Base-by-base conservation (phyloP, 352 stramenopile genomes). In the Globisporangium lucens region DNA sequence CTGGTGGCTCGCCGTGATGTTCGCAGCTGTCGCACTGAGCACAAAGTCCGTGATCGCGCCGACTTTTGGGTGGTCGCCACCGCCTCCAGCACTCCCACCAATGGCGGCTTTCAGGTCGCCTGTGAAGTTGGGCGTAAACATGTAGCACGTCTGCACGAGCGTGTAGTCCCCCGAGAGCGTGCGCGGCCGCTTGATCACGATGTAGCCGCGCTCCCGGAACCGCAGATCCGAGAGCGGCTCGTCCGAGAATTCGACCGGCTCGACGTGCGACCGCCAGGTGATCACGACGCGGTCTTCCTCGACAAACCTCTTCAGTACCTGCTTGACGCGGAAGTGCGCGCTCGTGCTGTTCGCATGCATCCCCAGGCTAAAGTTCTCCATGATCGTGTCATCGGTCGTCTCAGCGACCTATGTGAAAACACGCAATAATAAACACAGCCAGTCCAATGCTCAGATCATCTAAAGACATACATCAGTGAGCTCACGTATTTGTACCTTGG, bases 201-300 rank as follows among this genome's bases (percentile, higher is more conserved):
- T 81, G 56, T 83, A 85, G 2, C 81, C 83, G 65, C 82, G 80
- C 55, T 91, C 83, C n/a, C 75, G 70, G 63, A 91, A 90, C 60
- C 76, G 79, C 55, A 84, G 69, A 30, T 78, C 79, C 4, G 76
- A 56, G 7, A 89, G 62, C 41, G 74, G 67, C 58, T 84, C 74
- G 15, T 72, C 68, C 49, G 75, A 77, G 63, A 90, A 89, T 62
- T 87, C 74, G 20, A 83, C 67, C 9, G 81, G 78, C 17, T 91
- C 74, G 61, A 89, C 84, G 47, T 78, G 81, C 20, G 83, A 80
- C 41, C 72, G 77, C 81, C 81, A 91, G 30, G 80, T 77, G 41
- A 91, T 82, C 61, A 91, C 80, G n/a, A 87, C 70, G 33, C 78
- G 78, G 68, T 87, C 77, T 15, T 72, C 29, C 51, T 89, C 79